These are phyloP conservation scores for Trichoderma sp. DNA, from an alignment of 2,329 filamentous ascomycete species.

Conservation along the genomic window DNA sequence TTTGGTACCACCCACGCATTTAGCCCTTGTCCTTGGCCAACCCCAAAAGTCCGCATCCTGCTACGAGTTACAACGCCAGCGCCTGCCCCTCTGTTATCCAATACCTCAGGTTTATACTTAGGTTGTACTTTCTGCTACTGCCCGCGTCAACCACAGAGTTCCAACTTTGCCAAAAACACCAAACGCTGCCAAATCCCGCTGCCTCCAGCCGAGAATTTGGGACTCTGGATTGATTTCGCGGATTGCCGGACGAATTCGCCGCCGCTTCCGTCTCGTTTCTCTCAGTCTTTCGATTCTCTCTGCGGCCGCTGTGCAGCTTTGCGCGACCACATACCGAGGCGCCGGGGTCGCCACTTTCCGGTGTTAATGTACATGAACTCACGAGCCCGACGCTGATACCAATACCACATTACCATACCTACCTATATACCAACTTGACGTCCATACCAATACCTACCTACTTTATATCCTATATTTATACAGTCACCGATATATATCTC, in stretches of 20 bases:
- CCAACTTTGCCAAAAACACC: background rate
- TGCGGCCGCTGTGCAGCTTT: background rate
- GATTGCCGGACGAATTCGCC: background rate
- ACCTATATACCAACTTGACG: background rate
- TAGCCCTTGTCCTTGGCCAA: conserved; percentile 12
- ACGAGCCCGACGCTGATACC: background rate
- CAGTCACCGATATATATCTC: background rate
- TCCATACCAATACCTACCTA: background rate
- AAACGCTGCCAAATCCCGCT: background rate
- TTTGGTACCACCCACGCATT: background rate
- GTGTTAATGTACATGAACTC: conserved; percentile 14
- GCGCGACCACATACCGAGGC: conserved; percentile 17
- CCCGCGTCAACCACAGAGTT: conserved; percentile 15
- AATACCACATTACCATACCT: background rate
- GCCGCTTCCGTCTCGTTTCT: background rate
- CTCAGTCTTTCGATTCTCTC: background rate
- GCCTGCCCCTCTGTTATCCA: conserved; percentile 19
- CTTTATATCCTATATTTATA: background rate
- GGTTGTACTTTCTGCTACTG: conserved; percentile 5
- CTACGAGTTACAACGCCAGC: background rate
- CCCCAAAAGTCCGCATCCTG: conserved; percentile 21
- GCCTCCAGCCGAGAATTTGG: background rate
- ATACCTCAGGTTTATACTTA: background rate
- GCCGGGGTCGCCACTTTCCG: conserved; percentile 9
- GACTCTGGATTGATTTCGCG: background rate